Evolutionary conservation across 129 eudicot species (phyloP).

Genomic region (Pulicaria dysenterica): DNA sequence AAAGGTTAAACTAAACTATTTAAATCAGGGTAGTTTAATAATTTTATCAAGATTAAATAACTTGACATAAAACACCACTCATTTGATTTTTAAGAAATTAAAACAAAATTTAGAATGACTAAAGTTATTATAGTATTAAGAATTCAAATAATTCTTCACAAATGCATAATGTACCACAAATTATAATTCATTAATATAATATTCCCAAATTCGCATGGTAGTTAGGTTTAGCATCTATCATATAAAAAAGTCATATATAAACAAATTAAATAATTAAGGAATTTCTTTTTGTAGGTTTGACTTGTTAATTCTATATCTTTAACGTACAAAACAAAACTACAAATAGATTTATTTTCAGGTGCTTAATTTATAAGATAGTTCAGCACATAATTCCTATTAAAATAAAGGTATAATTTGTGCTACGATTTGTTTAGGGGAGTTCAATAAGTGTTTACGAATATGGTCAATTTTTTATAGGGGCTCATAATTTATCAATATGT

Average conservation of each 20-base stretch:
- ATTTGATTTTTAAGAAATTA: background rate
- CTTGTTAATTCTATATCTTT: background rate
- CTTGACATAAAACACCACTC: background rate
- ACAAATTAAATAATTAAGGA: background rate
- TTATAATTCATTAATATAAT: background rate
- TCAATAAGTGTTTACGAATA: too few species aligned
- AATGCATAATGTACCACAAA: constrained; percentile 5
- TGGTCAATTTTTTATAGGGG: too few species aligned
- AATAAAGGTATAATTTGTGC: too few species aligned
- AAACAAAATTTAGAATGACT: background rate
- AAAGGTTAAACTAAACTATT: too few species aligned
- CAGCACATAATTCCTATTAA: too few species aligned
- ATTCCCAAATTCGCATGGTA: constrained; percentile 7
- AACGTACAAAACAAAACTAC: too few species aligned
- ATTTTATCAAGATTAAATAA: background rate
- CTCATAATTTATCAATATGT: too few species aligned
- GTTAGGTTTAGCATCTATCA: constrained; percentile 28
- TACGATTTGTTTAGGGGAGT: too few species aligned
- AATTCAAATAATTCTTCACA: background rate
- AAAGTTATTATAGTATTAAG: background rate
- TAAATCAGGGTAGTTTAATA: too few species aligned
- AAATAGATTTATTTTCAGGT: too few species aligned
- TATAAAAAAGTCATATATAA: background rate
- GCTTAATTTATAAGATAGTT: too few species aligned
- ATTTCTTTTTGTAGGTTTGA: constrained; percentile 8